phyloP scores from a whole-genome alignment of 2,329 filamentous ascomycete species.

The Torrubiellomyces zombiae region DNA sequence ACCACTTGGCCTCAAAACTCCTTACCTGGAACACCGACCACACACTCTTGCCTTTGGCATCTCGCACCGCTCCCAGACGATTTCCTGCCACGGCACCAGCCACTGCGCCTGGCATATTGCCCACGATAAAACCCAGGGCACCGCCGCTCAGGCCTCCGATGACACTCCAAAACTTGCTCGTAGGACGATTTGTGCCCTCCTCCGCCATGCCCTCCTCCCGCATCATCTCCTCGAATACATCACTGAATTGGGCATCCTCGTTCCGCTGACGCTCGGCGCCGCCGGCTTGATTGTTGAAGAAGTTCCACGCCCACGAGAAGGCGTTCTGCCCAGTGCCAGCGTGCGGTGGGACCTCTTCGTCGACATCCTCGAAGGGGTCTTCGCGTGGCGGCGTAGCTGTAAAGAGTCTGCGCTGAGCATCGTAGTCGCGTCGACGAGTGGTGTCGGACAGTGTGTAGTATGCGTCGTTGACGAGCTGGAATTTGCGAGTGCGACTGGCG shows the following conservation, averaged over 20 bases:
- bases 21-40: slow-evolving; percentile 65
- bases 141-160: slow-evolving; percentile 76
- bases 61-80: slow-evolving; percentile 72
- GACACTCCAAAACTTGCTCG: slow-evolving; percentile 69
- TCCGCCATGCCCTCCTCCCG: slow-evolving; percentile 71
- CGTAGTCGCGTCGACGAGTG: slow-evolving; percentile 65
- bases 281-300: slow-evolving; percentile 25
- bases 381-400: slow-evolving; percentile 10
- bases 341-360: slow-evolving; percentile 26
- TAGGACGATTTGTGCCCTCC: slow-evolving; percentile 39
- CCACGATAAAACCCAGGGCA: slow-evolving; percentile 86
- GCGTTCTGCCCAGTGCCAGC: slow-evolving; percentile 22
- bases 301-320: slow-evolving; percentile 67
- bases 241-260: slow-evolving; percentile 70
- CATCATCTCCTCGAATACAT: slow-evolving; percentile 82
- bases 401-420: slow-evolving; percentile 38
- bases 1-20: too few relatives aligned
- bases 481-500: slow-evolving; percentile 62
- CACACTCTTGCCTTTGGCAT: slow-evolving; percentile 87
- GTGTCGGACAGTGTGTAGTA: slow-evolving; percentile 83
- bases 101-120: slow-evolving; percentile 74
- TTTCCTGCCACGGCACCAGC: slow-evolving; percentile 90
- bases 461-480: slow-evolving; percentile 84
- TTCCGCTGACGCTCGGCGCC: slow-evolving; percentile 31
- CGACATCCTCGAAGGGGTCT: slow-evolving; percentile 30